Conservation (phyloP, 441 rosid species). For the Metrosideros polymorpha region DNA sequence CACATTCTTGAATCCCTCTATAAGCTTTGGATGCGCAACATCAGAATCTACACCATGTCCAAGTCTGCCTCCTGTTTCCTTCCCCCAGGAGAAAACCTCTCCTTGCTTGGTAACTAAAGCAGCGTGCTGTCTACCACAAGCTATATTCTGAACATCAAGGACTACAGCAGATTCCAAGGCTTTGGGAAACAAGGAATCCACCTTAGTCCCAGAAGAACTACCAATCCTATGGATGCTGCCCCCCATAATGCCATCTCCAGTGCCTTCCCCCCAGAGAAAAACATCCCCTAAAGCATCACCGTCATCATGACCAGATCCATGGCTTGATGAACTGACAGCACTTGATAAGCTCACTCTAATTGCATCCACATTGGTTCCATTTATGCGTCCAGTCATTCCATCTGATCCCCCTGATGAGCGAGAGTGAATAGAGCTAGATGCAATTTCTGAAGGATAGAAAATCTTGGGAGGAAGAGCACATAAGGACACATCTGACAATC, state of each 20-base stretch:
- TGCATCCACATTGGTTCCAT: conserved; percentile 30
- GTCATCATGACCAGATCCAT: conserved; percentile 55
- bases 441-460: conserved; percentile 31
- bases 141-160: conserved; percentile 46
- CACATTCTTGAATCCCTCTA: neutral
- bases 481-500: conserved; percentile 45
- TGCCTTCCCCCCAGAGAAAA: conserved; percentile 76
- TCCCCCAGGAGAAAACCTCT: conserved; percentile 4
- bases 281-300: conserved; percentile 73
- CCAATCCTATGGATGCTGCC: conserved; percentile 24
- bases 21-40: neutral
- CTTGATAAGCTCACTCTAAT: conserved; percentile 63
- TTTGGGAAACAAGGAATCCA: conserved; percentile 56
- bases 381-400: conserved; percentile 23
- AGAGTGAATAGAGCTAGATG: conserved; percentile 15
- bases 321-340: conserved; percentile 68
- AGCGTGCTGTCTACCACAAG: conserved; percentile 9
- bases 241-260: conserved; percentile 42
- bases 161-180: conserved; percentile 53
- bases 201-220: conserved; percentile 19
- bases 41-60: conserved; percentile 5
- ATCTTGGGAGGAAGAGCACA: conserved; percentile 30
- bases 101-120: conserved; percentile 4
- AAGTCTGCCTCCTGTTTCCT: conserved; percentile 3
- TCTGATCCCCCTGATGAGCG: conserved; percentile 23